A percentile compares a stretch with the other conserved stretches of the same genome.
Conservation (phyloP, 2,329 filamentous ascomycete genomes). For the Botrytis tulipae region DNA sequence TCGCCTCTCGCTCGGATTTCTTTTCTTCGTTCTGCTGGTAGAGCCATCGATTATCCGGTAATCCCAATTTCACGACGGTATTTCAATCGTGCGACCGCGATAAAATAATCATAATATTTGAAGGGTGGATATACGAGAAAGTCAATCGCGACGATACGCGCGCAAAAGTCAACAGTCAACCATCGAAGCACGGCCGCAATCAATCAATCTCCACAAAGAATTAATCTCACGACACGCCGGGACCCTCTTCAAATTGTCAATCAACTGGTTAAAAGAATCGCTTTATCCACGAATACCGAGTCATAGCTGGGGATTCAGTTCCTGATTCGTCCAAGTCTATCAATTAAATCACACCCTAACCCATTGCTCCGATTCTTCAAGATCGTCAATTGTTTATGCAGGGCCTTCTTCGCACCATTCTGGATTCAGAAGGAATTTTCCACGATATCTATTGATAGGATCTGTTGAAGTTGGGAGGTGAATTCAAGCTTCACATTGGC, state of each 20-base stretch:
- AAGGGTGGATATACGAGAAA: slow-evolving; percentile 4
- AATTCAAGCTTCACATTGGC: background rate
- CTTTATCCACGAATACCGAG: background rate
- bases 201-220: slow-evolving; percentile 14
- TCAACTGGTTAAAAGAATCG: background rate
- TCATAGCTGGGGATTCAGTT: background rate
- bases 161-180: slow-evolving; percentile 8
- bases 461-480: background rate
- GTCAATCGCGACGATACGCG: slow-evolving; percentile 13
- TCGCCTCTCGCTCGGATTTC: background rate
- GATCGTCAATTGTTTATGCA: slow-evolving; percentile 15
- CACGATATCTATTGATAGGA: background rate
- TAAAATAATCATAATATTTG: background rate
- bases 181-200: slow-evolving; percentile 5
- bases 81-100: background rate
- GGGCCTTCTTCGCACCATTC: background rate
- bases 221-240: slow-evolving; percentile 15
- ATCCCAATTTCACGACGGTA: background rate
- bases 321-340: background rate
- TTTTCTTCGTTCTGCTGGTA: background rate
- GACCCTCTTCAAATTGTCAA: slow-evolving; percentile 2
- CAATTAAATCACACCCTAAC: background rate
- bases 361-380: background rate
- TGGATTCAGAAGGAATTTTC: slow-evolving; percentile 1
- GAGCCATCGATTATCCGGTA: slow-evolving; percentile 2